Evolutionary conservation across 1,139 yeast species (phyloP), one percentile per base, ranked within the genome.

Genomic region (Debaryomycetaceae sp.): DNA sequence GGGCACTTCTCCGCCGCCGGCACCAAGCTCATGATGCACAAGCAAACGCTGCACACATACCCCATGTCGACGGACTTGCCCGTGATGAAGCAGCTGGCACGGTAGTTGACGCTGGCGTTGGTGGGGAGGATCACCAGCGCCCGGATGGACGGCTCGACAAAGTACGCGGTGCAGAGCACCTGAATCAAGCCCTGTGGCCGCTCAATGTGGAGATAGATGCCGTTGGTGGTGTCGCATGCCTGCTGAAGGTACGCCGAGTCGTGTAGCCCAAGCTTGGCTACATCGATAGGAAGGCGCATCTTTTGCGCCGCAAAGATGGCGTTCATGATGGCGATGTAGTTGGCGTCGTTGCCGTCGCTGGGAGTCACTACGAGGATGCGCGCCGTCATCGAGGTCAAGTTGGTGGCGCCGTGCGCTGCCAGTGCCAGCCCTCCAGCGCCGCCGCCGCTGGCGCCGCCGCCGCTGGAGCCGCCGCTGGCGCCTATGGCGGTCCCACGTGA

Each of bases 261-360:
- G 25, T 45, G 74, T 11, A 66, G 64, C 2, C 91, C 91, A 29
- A 93, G 61, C 50, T 89, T 88, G 38, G 93, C 89, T 13, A 89
- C 88, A 53, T 93, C 97, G 11, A 91, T 79, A 2, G 96, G 84
- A 9, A 91, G 78, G 47, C 80, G 81, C 80, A 84, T 75, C 55
- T 88, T 88, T 45, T 91, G 96, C 1, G 98, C 96, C 0, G 97
- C 93, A 58, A 93, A 93, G 26, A 91, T 89, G 42, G 93, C 74
- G 56, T 93, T 93, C 98, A 93, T 93, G 29, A 88, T 79, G 4
- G 97, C 85, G 25, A 91, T 85, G 54, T 93, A 93, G 38, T 85
- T 85, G 32, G 86, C 65, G 14, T 86, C 78, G 35, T 79, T 78
- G 44, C 86, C 93, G 40, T 81, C 88, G 40, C 82, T 78, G 13